These are phyloP conservation scores for Phoma sp. DNA, from an alignment of 2,329 filamentous ascomycete species.

Conservation along the genomic window DNA sequence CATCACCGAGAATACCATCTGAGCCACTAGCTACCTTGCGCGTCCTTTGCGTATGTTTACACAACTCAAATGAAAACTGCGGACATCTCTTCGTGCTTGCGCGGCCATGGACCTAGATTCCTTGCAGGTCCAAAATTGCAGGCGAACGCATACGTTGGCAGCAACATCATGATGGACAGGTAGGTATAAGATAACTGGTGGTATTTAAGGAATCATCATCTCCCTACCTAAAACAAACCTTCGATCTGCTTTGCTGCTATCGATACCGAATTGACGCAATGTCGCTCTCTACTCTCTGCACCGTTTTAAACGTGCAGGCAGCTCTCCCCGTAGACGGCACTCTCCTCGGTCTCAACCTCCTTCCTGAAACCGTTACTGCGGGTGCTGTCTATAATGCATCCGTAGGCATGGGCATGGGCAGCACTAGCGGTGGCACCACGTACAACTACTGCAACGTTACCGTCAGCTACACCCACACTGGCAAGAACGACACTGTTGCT, in stretches of 20 bases:
- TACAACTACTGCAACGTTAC: constrained; percentile 57
- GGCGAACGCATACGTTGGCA: constrained; percentile 3
- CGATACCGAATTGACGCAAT: neutral
- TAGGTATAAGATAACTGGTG: constrained; percentile 2
- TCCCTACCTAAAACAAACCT: neutral
- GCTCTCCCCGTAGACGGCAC: constrained; percentile 25
- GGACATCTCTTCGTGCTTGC: neutral
- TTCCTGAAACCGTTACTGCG: constrained; percentile 49
- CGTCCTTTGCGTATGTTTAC: constrained; percentile 4
- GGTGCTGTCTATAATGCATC: constrained; percentile 44
- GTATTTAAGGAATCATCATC: neutral
- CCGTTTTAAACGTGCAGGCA: constrained; percentile 25
- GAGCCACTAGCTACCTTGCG: constrained; percentile 1
- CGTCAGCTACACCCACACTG: constrained; percentile 56
- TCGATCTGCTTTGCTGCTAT: neutral
- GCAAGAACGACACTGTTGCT: constrained; percentile 29
- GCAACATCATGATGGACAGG: neutral
- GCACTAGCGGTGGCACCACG: constrained; percentile 7
- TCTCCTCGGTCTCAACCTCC: constrained; percentile 48
- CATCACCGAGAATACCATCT: constrained; percentile 1
- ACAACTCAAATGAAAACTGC: neutral
- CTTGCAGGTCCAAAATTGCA: constrained; percentile 4
- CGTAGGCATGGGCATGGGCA: constrained; percentile 31
- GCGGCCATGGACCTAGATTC: neutral
- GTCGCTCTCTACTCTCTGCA: constrained; percentile 22